phyloP scores from a whole-genome alignment of 371 early-diverging fungal species.

The Parasitella parasitica region DNA sequence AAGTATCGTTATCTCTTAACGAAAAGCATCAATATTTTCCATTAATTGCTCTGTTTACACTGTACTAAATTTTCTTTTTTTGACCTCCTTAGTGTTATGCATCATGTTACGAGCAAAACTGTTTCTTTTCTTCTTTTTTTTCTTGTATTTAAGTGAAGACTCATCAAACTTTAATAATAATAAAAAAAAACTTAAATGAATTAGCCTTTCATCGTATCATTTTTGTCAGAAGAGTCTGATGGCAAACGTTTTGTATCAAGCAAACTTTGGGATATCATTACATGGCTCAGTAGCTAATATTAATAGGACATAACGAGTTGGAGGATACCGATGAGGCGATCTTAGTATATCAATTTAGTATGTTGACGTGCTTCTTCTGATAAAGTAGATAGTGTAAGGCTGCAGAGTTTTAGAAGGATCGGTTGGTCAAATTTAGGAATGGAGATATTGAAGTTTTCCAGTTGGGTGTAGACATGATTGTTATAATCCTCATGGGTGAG shows the following conservation, averaged over 20 bases:
- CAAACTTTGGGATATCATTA: no score
- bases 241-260: no score
- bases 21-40: conserved; percentile 11
- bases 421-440: conserved; percentile 10
- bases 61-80: conserved; percentile 13
- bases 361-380: conserved; percentile 9
- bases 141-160: no score
- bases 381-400: not conserved
- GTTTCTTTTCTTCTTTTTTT: not conserved
- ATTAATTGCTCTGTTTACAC: conserved; percentile 13
- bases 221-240: no score
- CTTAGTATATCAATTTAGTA: conserved; percentile 10
- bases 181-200: no score
- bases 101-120: conserved; percentile 10
- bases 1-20: conserved; percentile 11
- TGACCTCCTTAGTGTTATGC: conserved; percentile 13
- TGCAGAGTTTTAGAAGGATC: conserved; percentile 1
- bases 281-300: no score
- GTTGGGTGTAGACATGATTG: conserved; percentile 16
- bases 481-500: conserved; percentile 20
- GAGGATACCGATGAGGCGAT: conserved; percentile 2
- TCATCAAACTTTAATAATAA: no score
- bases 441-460: conserved; percentile 10
- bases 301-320: conserved; percentile 9
- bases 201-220: no score